These are phyloP conservation scores for Didymella sp. DNA, from an alignment of 2,329 filamentous ascomycete species.

Conservation along the genomic window DNA sequence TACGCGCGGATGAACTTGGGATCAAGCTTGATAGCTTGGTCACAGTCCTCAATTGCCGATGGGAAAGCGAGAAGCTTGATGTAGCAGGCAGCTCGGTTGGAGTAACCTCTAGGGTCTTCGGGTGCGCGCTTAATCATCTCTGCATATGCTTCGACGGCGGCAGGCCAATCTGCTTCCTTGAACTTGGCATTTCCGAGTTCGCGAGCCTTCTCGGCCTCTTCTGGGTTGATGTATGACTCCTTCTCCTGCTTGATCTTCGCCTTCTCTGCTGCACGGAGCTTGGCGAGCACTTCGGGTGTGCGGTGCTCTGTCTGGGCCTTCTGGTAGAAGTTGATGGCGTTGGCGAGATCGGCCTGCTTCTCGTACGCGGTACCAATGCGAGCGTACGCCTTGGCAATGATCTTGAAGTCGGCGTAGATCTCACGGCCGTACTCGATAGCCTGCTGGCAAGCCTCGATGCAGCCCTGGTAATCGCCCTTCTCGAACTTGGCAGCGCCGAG, in stretches of 20 bases:
- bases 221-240: slow-evolving; percentile 84
- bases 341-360: slow-evolving; percentile 79
- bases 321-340: slow-evolving; percentile 89
- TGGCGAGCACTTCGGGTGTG: slow-evolving; percentile 89
- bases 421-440: slow-evolving; percentile 89
- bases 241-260: slow-evolving; percentile 76
- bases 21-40: slow-evolving; percentile 88
- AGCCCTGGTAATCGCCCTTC: slow-evolving; percentile 90
- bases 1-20: slow-evolving; percentile 94
- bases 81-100: slow-evolving; percentile 94
- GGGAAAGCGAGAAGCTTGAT: slow-evolving; percentile 98
- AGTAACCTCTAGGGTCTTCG: slow-evolving; percentile 91
- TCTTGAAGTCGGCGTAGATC: slow-evolving; percentile 95
- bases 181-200: slow-evolving; percentile 96
- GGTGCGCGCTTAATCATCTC: slow-evolving; percentile 98
- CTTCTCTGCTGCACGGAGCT: slow-evolving; percentile 90
- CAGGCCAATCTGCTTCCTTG: slow-evolving; percentile 95
- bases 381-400: slow-evolving; percentile 95
- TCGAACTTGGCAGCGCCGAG: slow-evolving; percentile 92
- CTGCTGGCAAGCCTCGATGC: slow-evolving; percentile 84
- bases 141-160: slow-evolving; percentile 87
- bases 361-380: slow-evolving; percentile 95
- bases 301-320: slow-evolving; percentile 95
- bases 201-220: slow-evolving; percentile 92
- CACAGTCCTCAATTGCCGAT: slow-evolving; percentile 89